Evolutionary conservation across 1,284 basidiomycete species (phyloP).

Genomic region (Tilletiaria anomala): DNA sequence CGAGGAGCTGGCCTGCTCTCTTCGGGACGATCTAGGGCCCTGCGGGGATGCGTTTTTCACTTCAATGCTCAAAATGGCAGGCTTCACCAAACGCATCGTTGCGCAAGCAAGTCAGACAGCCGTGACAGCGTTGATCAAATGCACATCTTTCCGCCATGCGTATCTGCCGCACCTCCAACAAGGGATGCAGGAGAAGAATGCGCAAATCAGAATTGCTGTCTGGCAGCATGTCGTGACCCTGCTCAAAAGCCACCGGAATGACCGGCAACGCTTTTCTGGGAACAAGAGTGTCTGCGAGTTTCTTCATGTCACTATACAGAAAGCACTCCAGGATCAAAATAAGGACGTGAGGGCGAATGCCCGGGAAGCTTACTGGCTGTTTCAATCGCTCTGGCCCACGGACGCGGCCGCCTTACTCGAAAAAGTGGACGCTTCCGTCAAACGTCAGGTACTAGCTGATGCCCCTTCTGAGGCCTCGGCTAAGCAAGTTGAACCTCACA

Average conservation of each 20-base stretch:
- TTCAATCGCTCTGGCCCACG: constrained; percentile 60
- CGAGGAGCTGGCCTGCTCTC: constrained; percentile 51
- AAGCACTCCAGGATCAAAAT: constrained; percentile 62
- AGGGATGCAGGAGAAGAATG: constrained; percentile 66
- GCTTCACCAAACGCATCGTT: constrained; percentile 86
- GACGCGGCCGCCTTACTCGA: constrained; percentile 54
- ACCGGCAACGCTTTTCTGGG: too few species aligned
- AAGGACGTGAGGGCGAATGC: constrained; percentile 61
- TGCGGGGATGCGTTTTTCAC: constrained; percentile 47
- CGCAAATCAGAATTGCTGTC: constrained; percentile 60
- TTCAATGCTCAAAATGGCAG: constrained; percentile 69
- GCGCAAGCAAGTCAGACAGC: constrained; percentile 70
- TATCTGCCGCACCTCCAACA: constrained; percentile 60
- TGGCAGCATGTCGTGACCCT: constrained; percentile 36
- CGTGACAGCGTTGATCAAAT: constrained; percentile 54
- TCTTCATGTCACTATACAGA: constrained; percentile 46
- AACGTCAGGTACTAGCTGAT: too few species aligned
- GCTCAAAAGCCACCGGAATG: constrained; percentile 43
- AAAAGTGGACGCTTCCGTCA: constrained; percentile 57
- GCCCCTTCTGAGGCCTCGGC: too few species aligned
- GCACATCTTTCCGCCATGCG: constrained; percentile 56
- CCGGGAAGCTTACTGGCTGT: constrained; percentile 65
- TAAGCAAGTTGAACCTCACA: too few species aligned
- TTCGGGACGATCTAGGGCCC: constrained; percentile 49
- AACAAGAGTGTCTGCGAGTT: too few species aligned